Evolutionary conservation across 176 grass and related monocot genomes (phyloP).

Genomic region (Lolium rigidum): DNA sequence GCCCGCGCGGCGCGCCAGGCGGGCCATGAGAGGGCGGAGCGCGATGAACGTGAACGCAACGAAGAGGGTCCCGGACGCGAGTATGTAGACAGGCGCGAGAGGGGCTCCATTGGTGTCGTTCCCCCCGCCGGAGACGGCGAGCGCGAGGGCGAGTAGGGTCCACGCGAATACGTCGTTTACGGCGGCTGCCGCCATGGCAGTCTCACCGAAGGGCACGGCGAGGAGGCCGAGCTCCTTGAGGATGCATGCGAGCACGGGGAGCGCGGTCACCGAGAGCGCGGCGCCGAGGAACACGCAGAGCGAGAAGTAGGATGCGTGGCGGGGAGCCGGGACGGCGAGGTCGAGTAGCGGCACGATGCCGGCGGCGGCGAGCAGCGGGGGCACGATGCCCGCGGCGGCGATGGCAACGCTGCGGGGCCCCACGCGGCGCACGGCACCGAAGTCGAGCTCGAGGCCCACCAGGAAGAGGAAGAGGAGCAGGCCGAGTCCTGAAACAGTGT

Average conservation of each 20-base stretch:
- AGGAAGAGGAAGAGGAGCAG: conserved; percentile 85
- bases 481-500: conserved; percentile 75
- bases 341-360: conserved; percentile 64
- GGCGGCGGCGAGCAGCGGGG: conserved; percentile 63
- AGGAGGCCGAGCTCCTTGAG: conserved; percentile 85
- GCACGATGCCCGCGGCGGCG: conserved; percentile 70
- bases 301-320: conserved; percentile 39
- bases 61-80: conserved; percentile 53
- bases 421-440: conserved; percentile 58
- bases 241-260: conserved; percentile 91
- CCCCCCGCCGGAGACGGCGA: conserved; percentile 58
- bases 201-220: conserved; percentile 63
- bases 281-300: conserved; percentile 82
- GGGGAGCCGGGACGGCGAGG: conserved; percentile 41
- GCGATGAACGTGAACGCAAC: conserved; percentile 40
- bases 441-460: conserved; percentile 80
- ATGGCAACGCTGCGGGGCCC: conserved; percentile 70
- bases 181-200: conserved; percentile 74
- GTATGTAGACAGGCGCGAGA: conserved; percentile 43
- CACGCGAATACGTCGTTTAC: conserved; percentile 81
- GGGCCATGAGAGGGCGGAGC: conserved; percentile 58
- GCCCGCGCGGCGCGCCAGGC: conserved; percentile 40
- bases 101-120: neutral
- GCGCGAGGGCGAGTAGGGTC: conserved; percentile 74
- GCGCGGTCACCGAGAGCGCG: conserved; percentile 79